Conservation (phyloP, 2,329 filamentous ascomycete genomes). For the Daldinia eschscholtzii region DNA sequence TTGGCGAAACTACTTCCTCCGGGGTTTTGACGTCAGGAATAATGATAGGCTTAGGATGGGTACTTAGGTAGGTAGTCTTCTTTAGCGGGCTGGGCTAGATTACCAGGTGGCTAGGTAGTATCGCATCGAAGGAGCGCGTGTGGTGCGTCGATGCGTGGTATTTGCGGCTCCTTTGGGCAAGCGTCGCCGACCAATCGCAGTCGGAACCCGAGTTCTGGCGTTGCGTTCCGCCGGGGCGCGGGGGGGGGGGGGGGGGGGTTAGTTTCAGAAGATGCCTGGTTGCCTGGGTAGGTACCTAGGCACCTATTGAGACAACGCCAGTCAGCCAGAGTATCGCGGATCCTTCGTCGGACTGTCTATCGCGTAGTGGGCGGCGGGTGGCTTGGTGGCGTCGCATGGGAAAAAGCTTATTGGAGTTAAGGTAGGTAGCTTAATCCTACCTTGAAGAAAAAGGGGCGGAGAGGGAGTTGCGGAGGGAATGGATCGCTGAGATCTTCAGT, state of each 20-base stretch:
- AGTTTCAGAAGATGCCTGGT: slow-evolving; percentile 2
- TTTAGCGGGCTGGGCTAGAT: too few species aligned
- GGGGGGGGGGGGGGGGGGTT: too few species aligned
- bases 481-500: not conserved
- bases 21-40: too few species aligned
- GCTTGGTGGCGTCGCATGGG: not conserved
- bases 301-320: too few species aligned
- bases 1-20: too few species aligned
- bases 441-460: not conserved
- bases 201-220: not conserved
- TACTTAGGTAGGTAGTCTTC: too few species aligned
- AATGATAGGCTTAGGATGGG: too few species aligned
- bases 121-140: too few species aligned
- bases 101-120: too few species aligned
- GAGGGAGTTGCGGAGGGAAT: not conserved
- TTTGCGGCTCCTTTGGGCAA: not conserved
- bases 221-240: not conserved
- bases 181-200: not conserved
- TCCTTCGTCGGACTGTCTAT: not conserved
- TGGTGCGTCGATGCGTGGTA: not conserved
- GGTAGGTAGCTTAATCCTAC: not conserved
- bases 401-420: slow-evolving; percentile 1
- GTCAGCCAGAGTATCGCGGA: not conserved
- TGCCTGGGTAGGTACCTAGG: too few species aligned
- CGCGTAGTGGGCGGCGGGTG: too few species aligned